Evolutionary conservation across 2,329 filamentous ascomycete genomes (phyloP), one percentile per base, ranked within the genome.

Genomic region (Geoglossum cookeanum): DNA sequence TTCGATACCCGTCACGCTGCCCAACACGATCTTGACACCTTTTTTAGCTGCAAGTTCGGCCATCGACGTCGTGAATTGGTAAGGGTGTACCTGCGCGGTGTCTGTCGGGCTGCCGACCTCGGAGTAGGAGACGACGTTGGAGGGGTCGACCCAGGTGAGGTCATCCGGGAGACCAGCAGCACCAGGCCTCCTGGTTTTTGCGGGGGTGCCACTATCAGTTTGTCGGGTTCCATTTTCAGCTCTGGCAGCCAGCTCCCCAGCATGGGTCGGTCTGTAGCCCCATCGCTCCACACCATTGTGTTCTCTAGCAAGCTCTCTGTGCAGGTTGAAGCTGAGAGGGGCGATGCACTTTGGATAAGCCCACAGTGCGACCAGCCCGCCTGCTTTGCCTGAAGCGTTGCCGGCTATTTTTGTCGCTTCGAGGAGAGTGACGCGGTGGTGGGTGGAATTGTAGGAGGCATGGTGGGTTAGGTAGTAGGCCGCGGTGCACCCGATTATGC

Each of bases 41-140:
- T 68, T 66, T 49, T 73, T 69, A 58, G 69, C 64, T 0, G 75
- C 73, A 11, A 75, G 65, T 13, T 65, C 59, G 3, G 72, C 78
- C 61, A 97, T 94, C 15, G 82, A 76, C 0, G 80, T 91, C 0
- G 92, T 97, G 66, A 98, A 97, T 49, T 88, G 82, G 60, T 84
- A 86, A 0, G 92, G 92, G 65, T 98, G 91, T 2, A 97, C 91
- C 70, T 98, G 92, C 0, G 92, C 87, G 1, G 92, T 97, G 60
- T 88, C 86, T 1, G 77, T 78, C 0, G 81, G 79, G 2, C 80
- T 83, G 1, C 87, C 88, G 88, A 97, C 96, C 66, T 84, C 81
- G 37, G 87, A 80, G 70, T 94, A 97, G 22, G 75, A 74, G 56
- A 73, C 72, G 27, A 94, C 71, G 1, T 82, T 72, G 3, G 83